Base-by-base conservation (phyloP, 768 basidiomycete species). In the Mycena chlorophos region DNA sequence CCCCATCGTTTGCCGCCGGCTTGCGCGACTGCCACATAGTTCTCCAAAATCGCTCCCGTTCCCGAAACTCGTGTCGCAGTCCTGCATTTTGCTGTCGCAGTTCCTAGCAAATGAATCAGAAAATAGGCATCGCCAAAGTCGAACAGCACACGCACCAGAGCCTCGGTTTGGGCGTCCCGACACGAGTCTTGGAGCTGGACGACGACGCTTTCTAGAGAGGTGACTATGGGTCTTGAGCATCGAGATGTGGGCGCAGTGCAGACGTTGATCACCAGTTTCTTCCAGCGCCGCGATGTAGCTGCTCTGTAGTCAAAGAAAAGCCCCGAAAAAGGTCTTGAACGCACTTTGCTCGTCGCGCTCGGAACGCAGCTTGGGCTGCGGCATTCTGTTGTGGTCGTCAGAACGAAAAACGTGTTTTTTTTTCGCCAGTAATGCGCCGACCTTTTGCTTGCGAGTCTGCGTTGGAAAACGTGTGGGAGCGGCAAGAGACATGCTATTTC, bases 181-280 rank as follows among this genome's bases (percentile, higher is more conserved):
- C 85, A 87, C 10, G 89, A 88, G 54, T 91, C 90, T 65, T 94
- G 91, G 34, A 94, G 80, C 60, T 89, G 86, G 23, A 91, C 70
- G 52, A 94, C 89, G 49, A 92, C 89, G n/a, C 83, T 83, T 70
- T 93, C 91, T 51, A 93, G 77, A 65, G 84, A 91, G 22, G 88
- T 91, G 62, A 93, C 90, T 88, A 52, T 48, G 30, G 39, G 48
- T 45, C n/a, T n/a, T n/a, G 19, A 49, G 14, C 20, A 2, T n/a
- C n/a, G n/a, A 20, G 14, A 42, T 5, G 12, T 65, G 25, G 63
- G 55, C 37, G 57, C 54, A n/a, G 13, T 5, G 20, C 25, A 14
- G 34, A 12, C 34, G 13, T n/a, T 37, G 20, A 14, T 39, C 37
- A 71, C 69, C 69, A 65, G 82, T 82, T 64, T 82, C 81, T 64